A percentile compares a stretch with the other conserved stretches of the same genome.
Conservation (phyloP, 1,139 yeast species). For the Diutina rugosa region DNA sequence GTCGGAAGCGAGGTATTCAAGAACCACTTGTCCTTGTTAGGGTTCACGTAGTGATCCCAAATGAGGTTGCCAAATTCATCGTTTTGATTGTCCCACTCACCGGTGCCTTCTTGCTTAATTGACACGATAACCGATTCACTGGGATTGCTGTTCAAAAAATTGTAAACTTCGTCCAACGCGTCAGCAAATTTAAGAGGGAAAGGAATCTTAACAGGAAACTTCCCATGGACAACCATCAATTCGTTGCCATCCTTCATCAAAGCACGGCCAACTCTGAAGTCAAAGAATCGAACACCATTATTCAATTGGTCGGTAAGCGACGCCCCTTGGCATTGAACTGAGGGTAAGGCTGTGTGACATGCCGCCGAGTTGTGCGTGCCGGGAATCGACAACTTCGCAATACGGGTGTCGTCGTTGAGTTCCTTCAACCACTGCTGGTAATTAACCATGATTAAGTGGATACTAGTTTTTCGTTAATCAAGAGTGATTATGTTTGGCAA, state of each 20-base stretch:
- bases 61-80: constrained; percentile 58
- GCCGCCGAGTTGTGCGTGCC: constrained; percentile 81
- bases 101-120: constrained; percentile 62
- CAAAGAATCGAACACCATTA: constrained; percentile 65
- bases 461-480: constrained; percentile 28
- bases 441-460: constrained; percentile 18
- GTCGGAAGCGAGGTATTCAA: constrained; percentile 43
- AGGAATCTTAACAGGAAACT: constrained; percentile 58
- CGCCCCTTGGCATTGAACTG: constrained; percentile 68
- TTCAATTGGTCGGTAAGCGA: constrained; percentile 48
- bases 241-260: constrained; percentile 34
- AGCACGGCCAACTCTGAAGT: constrained; percentile 49
- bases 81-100: constrained; percentile 45
- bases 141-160: constrained; percentile 36
- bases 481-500: constrained; percentile 35
- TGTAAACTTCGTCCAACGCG: constrained; percentile 44
- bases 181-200: constrained; percentile 39
- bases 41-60: constrained; percentile 45
- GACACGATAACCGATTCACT: constrained; percentile 59
- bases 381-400: constrained; percentile 52
- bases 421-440: constrained; percentile 42
- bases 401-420: constrained; percentile 35
- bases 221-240: constrained; percentile 62
- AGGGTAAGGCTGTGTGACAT: constrained; percentile 59
- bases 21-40: constrained; percentile 47